Evolutionary conservation across 2,329 filamentous ascomycete genomes (phyloP), one percentile per base, ranked within the genome.

Genomic region (Aspergillus pseudoterreus): DNA sequence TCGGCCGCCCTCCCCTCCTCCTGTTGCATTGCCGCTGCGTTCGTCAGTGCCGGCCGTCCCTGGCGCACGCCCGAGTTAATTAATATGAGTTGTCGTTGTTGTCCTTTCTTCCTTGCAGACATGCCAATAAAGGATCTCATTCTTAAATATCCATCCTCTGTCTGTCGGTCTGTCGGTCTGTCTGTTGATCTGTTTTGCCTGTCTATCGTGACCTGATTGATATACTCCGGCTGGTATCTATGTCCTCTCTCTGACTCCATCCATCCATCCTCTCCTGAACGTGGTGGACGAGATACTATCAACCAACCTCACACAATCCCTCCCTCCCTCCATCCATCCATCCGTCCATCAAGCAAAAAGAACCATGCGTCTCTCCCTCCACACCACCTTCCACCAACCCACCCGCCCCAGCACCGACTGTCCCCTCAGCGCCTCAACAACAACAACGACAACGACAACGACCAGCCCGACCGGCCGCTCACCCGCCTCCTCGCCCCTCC

Each of bases 401-500:
- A 57, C 58, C 53, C 57, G 55, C 56, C 41, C 33, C 47, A 39
- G 52, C 59, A 49, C 45, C 54, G 38, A 41, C 50, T 35, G 52
- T 47, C 63, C 63, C 14, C 57, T 65, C 22, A 66, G 63, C 50
- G 67, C 63, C 27, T 58, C 22, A 22, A 63, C 61, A 38, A 67
- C 57, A 47, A 63, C 66, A 22, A 57, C 62, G 6, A 22, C 22
- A 4, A 63, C 61, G 35, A 67, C 57, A 47, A 63, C 66, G 22
- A 57, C 62, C 44, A 67, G 59, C 49, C 64, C 66, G 30, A 58
- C 62, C 24, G 62, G 62, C 32, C 69, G 64, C 46, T 64, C 60
- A 30, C 63, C 63, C 12, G 63, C 62, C 12, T 50, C 55, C 32
- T 57, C 51, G 2, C 58, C 59, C 27, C 63, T 58, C 47, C 61